Evolutionary conservation across 1,284 basidiomycete species (phyloP).

Genomic region (Caloboletus firmus): DNA sequence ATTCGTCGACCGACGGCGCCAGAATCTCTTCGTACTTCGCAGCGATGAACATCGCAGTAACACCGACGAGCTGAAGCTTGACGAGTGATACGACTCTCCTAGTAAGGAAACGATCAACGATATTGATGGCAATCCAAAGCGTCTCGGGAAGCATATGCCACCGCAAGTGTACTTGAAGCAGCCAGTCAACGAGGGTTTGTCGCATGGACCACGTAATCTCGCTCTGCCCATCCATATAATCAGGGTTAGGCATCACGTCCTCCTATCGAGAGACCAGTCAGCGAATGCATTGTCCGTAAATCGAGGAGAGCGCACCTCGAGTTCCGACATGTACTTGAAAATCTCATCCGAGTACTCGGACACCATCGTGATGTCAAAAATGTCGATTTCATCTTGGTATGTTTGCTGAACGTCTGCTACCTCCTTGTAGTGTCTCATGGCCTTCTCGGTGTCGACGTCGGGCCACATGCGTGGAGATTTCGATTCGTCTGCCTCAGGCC

Average conservation of each 20-base stretch:
- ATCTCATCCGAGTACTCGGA: constrained; percentile 98
- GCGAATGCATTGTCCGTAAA: not conserved
- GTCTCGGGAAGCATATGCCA: constrained; percentile 99
- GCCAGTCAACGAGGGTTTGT: constrained; percentile 95
- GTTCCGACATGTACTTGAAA: constrained; percentile 91
- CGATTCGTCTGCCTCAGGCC: constrained; percentile 38
- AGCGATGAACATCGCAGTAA: constrained; percentile 97
- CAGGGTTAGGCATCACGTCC: constrained; percentile 86
- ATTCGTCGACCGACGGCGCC: constrained; percentile 91
- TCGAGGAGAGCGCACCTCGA: constrained; percentile 63
- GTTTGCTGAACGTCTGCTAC: constrained; percentile 67
- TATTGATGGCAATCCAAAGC: constrained; percentile 96
- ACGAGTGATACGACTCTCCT: constrained; percentile 88
- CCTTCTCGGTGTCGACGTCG: constrained; percentile 60
- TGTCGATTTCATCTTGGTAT: constrained; percentile 81
- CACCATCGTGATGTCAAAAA: constrained; percentile 94
- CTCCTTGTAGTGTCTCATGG: constrained; percentile 55
- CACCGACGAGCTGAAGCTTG: constrained; percentile 97
- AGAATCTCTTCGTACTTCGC: constrained; percentile 99
- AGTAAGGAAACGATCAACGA: constrained; percentile 96
- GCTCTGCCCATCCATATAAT: constrained; percentile 93
- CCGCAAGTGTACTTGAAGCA: constrained; percentile 94
- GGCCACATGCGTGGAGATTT: constrained; percentile 65
- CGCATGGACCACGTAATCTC: constrained; percentile 98
- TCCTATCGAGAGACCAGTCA: constrained; percentile 49